Percentiles rank a stretch among this genome's conserved stretches.
Conservation (phyloP, 106 monocot species). For the Acorus calamus region DNA sequence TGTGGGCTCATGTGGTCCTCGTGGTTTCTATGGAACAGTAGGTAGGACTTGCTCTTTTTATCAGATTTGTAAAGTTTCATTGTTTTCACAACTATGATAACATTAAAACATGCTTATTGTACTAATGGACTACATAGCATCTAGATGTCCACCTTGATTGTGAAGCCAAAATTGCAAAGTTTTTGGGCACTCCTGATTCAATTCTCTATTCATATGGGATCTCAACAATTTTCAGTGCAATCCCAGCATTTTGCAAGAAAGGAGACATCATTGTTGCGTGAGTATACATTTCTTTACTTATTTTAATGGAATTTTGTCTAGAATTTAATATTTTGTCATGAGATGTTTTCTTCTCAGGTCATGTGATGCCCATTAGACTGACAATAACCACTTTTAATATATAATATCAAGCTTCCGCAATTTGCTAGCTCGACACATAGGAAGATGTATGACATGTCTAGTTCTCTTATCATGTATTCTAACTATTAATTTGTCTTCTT, state of each 20-base stretch:
- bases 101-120: not conserved
- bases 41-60: conserved; percentile 29
- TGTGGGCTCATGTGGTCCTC: conserved; percentile 98
- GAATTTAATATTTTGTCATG: no score
- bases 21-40: conserved; percentile 92
- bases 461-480: no score
- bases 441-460: no score
- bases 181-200: conserved; percentile 90
- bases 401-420: no score
- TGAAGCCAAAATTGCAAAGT: conserved; percentile 87
- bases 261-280: conserved; percentile 96
- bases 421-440: no score
- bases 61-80: not conserved
- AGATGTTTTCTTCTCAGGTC: no score
- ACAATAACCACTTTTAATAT: no score
- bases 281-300: conserved; percentile 16
- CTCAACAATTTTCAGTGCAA: conserved; percentile 96
- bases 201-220: conserved; percentile 95
- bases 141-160: conserved; percentile 96
- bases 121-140: conserved; percentile 12
- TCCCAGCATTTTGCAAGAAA: conserved; percentile 98
- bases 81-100: no score
- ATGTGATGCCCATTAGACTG: no score
- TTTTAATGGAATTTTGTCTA: no score
- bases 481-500: no score